Conservation (phyloP, 2,329 filamentous ascomycete species). For the Pseudocercospora eumusae region DNA sequence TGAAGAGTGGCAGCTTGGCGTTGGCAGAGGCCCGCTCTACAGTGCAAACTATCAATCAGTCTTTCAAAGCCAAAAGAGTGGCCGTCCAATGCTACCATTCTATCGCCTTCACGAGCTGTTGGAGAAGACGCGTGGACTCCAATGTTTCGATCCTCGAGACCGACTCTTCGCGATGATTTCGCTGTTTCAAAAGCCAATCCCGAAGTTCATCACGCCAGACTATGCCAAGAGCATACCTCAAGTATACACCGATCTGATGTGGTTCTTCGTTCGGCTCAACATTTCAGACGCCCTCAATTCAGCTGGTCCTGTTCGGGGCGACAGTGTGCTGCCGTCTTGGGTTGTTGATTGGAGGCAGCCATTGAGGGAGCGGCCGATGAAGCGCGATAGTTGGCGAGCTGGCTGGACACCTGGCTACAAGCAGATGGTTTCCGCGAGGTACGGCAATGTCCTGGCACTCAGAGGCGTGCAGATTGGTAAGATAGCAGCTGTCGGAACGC, state of each 20-base stretch:
- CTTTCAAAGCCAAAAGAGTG: constrained; percentile 4
- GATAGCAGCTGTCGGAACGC: constrained; percentile 6
- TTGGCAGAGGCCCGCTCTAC: neutral
- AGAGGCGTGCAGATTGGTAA: constrained; percentile 5
- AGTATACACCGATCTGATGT: constrained; percentile 10
- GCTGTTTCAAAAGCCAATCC: constrained; percentile 4
- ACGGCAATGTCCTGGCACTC: neutral
- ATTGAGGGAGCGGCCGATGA: neutral
- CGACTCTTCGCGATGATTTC: constrained; percentile 13
- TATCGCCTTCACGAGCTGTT: constrained; percentile 10
- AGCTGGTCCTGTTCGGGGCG: neutral
- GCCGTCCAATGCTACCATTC: neutral
- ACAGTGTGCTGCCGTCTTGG: constrained; percentile 2
- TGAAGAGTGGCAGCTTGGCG: constrained; percentile 3
- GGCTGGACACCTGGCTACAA: constrained; percentile 8
- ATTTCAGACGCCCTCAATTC: constrained; percentile 6
- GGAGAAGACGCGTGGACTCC: constrained; percentile 1
- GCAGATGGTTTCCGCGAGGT: constrained; percentile 4
- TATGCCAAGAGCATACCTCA: constrained; percentile 8
- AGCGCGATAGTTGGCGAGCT: constrained; percentile 6
- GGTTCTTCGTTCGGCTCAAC: constrained; percentile 6
- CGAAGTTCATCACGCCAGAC: constrained; percentile 3
- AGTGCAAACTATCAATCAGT: neutral
- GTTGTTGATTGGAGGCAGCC: constrained; percentile 6
- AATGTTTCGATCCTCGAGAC: constrained; percentile 12